Conservation (phyloP, 331 rosid species). For the Prunus yedoensis region DNA sequence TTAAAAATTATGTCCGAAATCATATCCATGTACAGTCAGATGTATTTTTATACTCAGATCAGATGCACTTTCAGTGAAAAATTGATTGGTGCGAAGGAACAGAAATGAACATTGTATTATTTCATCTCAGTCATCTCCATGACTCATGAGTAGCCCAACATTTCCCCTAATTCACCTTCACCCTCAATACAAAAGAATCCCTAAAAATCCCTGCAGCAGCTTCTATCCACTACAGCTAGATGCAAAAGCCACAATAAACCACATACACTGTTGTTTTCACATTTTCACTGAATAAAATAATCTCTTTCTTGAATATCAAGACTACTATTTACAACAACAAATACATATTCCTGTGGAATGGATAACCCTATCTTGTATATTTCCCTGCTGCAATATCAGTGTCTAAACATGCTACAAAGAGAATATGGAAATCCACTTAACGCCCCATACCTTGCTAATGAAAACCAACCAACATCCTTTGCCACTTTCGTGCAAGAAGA, state of each 20-base stretch:
- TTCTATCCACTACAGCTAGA: neutral
- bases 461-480: slow-evolving; percentile 14
- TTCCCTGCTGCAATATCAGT: neutral
- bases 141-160: neutral
- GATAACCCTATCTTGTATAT: slow-evolving; percentile 2
- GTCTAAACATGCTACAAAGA: neutral
- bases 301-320: neutral
- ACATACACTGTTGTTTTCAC: neutral
- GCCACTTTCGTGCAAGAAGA: slow-evolving; percentile 12
- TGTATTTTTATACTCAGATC: neutral
- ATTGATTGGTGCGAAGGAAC: neutral
- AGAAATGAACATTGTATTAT: neutral
- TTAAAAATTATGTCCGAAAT: neutral
- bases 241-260: neutral
- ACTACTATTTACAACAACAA: neutral
- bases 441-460: slow-evolving; percentile 11
- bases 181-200: neutral
- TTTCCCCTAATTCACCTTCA: neutral
- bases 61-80: neutral
- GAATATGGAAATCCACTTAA: slow-evolving; percentile 8
- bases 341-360: neutral
- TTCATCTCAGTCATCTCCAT: neutral
- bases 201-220: neutral
- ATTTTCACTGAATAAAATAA: neutral
- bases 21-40: neutral